phyloP scores from a whole-genome alignment of 1,284 basidiomycete genomes.

The Phellopilus nigrolimitatus region DNA sequence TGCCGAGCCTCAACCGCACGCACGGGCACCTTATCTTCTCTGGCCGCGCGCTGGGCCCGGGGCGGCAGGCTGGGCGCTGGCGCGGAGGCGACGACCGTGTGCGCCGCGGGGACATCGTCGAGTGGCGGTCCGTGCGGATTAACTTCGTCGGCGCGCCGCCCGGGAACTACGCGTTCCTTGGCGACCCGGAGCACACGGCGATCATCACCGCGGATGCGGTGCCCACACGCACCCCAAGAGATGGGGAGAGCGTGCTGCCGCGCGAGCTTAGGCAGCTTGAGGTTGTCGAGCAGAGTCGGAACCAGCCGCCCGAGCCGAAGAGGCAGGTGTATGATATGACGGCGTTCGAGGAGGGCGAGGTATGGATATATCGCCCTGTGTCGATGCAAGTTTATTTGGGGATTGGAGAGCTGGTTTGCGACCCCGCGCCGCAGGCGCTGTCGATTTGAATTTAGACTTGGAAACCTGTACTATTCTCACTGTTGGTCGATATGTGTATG shows the following conservation, averaged over 20 bases:
- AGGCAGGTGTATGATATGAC: constrained; percentile 28
- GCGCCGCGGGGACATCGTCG: constrained; percentile 50
- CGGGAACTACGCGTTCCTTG: constrained; percentile 26
- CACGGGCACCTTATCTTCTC: constrained; percentile 53
- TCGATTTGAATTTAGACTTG: background rate
- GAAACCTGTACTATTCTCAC: no score
- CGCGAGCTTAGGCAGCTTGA: constrained; percentile 30
- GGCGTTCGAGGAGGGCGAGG: constrained; percentile 32
- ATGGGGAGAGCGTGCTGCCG: constrained; percentile 22
- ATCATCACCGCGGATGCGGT: constrained; percentile 31
- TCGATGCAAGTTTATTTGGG: constrained; percentile 34
- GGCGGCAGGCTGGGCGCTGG: constrained; percentile 43
- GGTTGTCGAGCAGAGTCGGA: constrained; percentile 35
- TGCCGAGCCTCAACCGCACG: constrained; percentile 45
- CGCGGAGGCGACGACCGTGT: constrained; percentile 48
- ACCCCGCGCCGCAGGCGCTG: background rate
- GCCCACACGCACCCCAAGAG: constrained; percentile 21
- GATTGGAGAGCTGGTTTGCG: constrained; percentile 23
- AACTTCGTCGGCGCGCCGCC: constrained; percentile 20
- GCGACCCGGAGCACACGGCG: constrained; percentile 38
- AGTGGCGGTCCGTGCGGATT: constrained; percentile 44
- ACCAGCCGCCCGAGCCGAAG: constrained; percentile 27
- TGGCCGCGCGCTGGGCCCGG: constrained; percentile 34
- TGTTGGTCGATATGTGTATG: no score
- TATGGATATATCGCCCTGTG: constrained; percentile 39